These are phyloP conservation scores for Alternaria triticina DNA, from an alignment of 2,329 filamentous ascomycete species.

Conservation along the genomic window DNA sequence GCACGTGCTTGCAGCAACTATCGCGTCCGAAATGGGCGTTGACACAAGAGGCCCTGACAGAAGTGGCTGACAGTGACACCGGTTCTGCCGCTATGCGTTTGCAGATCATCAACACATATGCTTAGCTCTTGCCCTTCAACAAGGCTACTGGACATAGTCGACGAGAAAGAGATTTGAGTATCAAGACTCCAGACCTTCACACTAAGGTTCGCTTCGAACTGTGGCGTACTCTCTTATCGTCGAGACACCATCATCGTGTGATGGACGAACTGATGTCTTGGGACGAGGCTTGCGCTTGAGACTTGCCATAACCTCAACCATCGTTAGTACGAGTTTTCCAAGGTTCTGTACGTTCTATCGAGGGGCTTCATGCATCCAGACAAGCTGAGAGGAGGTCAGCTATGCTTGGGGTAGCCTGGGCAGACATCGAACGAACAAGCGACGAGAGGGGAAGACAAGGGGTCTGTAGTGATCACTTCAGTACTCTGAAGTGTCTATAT, in stretches of 20 bases:
- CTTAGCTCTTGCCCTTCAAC: no score
- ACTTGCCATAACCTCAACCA: background rate
- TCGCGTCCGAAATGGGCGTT: no score
- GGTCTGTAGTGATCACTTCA: no score
- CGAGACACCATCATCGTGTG: background rate
- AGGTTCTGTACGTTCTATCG: background rate
- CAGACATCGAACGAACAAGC: no score
- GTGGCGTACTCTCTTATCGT: background rate
- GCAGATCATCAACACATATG: no score
- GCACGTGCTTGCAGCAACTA: no score
- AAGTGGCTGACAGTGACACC: no score
- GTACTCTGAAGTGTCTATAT: background rate
- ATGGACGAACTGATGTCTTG: background rate
- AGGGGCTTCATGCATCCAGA: background rate
- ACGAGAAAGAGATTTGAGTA: no score
- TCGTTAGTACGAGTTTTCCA: background rate
- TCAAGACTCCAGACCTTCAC: background rate
- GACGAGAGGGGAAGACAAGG: no score
- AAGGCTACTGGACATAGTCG: no score
- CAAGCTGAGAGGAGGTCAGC: background rate
- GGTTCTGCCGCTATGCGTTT: no score
- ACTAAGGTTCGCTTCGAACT: background rate
- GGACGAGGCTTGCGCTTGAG: background rate
- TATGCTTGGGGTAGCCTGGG: background rate
- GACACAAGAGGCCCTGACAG: no score